These are phyloP conservation scores for Stagonosporopsis tanaceti DNA, from an alignment of 2,329 filamentous ascomycete genomes.

Conservation along the genomic window DNA sequence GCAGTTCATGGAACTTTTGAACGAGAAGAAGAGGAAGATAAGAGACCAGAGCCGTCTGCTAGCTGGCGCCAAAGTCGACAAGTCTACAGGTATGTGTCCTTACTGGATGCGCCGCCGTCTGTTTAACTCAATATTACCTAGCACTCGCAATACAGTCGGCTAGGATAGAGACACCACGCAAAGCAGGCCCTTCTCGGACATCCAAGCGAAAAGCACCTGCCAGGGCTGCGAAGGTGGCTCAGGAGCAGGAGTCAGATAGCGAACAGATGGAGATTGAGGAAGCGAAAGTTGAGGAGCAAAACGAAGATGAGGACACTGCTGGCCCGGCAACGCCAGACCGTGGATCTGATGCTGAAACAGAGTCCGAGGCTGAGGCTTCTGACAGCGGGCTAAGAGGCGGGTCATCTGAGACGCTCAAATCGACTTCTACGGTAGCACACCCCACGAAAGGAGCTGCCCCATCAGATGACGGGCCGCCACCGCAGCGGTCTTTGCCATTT, in stretches of 20 bases:
- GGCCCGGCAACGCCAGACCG: slow-evolving; percentile 45
- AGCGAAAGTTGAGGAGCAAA: slow-evolving; percentile 36
- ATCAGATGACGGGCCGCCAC: slow-evolving; percentile 36
- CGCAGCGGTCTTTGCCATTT: slow-evolving; percentile 48
- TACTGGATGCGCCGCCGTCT: not conserved
- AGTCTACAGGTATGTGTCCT: slow-evolving; percentile 34
- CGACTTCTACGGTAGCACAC: slow-evolving; percentile 29
- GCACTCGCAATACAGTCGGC: slow-evolving; percentile 40
- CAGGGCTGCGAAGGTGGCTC: slow-evolving; percentile 27
- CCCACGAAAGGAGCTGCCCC: slow-evolving; percentile 23
- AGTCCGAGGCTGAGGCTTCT: slow-evolving; percentile 40
- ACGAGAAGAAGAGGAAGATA: slow-evolving; percentile 83
- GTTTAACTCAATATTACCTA: slow-evolving; percentile 15
- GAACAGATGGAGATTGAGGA: slow-evolving; percentile 47
- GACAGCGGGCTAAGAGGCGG: slow-evolving; percentile 17
- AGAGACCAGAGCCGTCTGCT: slow-evolving; percentile 74
- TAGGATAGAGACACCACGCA: slow-evolving; percentile 38
- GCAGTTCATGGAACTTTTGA: slow-evolving; percentile 75
- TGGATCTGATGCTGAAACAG: slow-evolving; percentile 46
- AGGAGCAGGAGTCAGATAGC: slow-evolving; percentile 37
- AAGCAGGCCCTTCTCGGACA: slow-evolving; percentile 43
- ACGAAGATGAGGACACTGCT: slow-evolving; percentile 33
- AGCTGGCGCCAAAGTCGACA: slow-evolving; percentile 59
- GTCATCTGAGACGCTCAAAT: slow-evolving; percentile 29
- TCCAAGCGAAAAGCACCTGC: slow-evolving; percentile 47